Percentiles rank a stretch among this genome's conserved stretches.
These are phyloP conservation scores for Annulohypoxylon bovei DNA, from an alignment of 495 filamentous ascomycete species.

Conservation along the genomic window DNA sequence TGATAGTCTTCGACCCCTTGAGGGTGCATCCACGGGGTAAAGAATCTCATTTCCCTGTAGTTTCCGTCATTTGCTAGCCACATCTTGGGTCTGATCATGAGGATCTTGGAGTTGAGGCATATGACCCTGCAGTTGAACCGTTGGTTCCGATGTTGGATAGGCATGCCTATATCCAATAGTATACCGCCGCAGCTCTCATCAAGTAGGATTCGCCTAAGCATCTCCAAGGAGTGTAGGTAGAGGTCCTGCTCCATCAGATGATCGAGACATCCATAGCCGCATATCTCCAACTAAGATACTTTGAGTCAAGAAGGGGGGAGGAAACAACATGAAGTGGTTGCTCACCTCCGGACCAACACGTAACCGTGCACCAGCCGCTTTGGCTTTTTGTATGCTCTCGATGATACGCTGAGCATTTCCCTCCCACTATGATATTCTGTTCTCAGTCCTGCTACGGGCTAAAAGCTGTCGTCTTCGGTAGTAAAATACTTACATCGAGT, in stretches of 20 bases:
- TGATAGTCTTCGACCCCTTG: conserved; percentile 74
- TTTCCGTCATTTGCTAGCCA: conserved; percentile 84
- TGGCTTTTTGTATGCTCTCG: conserved; percentile 76
- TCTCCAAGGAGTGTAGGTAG: conserved; percentile 78
- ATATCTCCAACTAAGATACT: conserved; percentile 51
- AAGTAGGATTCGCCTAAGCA: conserved; percentile 70
- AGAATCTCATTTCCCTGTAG: conserved; percentile 76
- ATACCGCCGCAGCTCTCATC: conserved; percentile 77
- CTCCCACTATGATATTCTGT: conserved; percentile 63
- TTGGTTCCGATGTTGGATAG: conserved; percentile 71
- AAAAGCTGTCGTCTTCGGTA: background rate
- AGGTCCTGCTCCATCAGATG: conserved; percentile 72
- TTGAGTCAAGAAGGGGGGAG: conserved; percentile 5
- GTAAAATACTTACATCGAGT: conserved; percentile 73
- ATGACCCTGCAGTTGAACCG: conserved; percentile 82
- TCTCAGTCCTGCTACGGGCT: background rate
- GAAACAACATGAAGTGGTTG: background rate
- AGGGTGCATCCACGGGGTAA: conserved; percentile 56
- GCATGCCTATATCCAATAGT: conserved; percentile 80
- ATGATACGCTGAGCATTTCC: conserved; percentile 82
- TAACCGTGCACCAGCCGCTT: conserved; percentile 74
- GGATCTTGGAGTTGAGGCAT: conserved; percentile 70
- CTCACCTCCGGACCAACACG: conserved; percentile 71
- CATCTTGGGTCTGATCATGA: conserved; percentile 84
- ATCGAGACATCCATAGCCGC: conserved; percentile 77